Evolutionary conservation across 116 monocot species (phyloP).

Genomic region (Cymodocea nodosa): DNA sequence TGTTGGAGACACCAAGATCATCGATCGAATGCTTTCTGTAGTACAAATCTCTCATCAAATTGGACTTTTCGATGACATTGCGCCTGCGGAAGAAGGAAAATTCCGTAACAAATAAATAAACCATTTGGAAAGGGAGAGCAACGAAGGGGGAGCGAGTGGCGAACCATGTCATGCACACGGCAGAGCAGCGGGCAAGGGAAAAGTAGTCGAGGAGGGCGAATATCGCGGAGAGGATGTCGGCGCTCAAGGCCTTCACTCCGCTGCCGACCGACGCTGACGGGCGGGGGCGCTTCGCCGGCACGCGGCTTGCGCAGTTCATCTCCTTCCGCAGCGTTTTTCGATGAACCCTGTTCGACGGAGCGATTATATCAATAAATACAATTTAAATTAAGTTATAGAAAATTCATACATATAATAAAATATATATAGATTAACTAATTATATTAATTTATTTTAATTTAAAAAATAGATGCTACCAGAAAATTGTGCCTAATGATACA

Average conservation of each 20-base stretch:
- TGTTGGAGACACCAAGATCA: background rate
- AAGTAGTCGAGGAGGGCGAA: slow-evolving; percentile 56
- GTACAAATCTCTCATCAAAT: slow-evolving; percentile 52
- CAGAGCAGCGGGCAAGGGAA: slow-evolving; percentile 63
- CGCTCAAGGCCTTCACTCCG: slow-evolving; percentile 12
- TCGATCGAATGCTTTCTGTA: slow-evolving; percentile 16
- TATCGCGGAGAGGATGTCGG: slow-evolving; percentile 47
- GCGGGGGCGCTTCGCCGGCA: no score
- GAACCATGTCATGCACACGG: slow-evolving; percentile 62
- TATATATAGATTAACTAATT: no score
- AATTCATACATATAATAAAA: no score
- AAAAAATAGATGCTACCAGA: no score
- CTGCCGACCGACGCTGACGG: background rate
- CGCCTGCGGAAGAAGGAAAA: slow-evolving; percentile 15
- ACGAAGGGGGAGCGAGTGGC: background rate
- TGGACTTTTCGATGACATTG: slow-evolving; percentile 20
- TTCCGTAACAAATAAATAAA: background rate
- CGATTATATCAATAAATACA: no score
- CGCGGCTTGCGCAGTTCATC: no score
- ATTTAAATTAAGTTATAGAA: no score
- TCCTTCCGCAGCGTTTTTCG: no score
- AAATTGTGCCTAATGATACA: no score
- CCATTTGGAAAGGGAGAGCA: background rate
- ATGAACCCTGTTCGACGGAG: no score
- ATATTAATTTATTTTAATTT: no score